These are phyloP conservation scores for Aspergillus arachidicola DNA, from an alignment of 2,329 filamentous ascomycete genomes.

Conservation along the genomic window DNA sequence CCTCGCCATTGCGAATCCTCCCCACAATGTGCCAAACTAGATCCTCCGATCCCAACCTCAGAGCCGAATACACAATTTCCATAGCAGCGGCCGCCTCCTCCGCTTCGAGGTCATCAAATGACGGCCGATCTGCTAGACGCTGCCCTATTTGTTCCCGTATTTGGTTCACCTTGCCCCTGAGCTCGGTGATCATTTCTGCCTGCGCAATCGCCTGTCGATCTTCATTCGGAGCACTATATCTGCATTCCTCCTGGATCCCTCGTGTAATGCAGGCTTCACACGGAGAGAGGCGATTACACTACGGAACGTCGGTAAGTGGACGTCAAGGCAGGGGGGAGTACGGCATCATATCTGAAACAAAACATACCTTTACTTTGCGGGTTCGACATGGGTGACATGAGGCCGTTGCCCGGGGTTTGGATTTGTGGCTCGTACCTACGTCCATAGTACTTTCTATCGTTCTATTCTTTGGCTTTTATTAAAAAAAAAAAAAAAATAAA, in stretches of 20 bases:
- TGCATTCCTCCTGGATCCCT: slow-evolving; percentile 16
- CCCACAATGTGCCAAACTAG: slow-evolving; percentile 12
- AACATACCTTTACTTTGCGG: slow-evolving; percentile 21
- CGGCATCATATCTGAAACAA: background rate
- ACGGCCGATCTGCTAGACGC: background rate
- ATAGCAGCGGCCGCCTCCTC: slow-evolving; percentile 10
- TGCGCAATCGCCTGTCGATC: slow-evolving; percentile 23
- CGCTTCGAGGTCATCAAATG: background rate
- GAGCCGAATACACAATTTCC: slow-evolving; percentile 16
- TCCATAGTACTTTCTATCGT: background rate
- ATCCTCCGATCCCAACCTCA: slow-evolving; percentile 13
- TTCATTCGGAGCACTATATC: slow-evolving; percentile 15
- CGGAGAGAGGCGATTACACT: slow-evolving; percentile 23
- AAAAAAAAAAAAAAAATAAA: too few species aligned
- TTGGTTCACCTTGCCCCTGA: slow-evolving; percentile 12
- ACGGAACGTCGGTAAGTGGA: background rate
- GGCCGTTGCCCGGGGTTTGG: slow-evolving; percentile 21
- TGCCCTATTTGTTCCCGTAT: slow-evolving; percentile 12
- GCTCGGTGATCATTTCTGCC: slow-evolving; percentile 19
- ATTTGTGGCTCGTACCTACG: slow-evolving; percentile 1
- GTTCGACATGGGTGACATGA: slow-evolving; percentile 19
- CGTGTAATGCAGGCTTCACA: slow-evolving; percentile 22
- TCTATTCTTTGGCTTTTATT: background rate
- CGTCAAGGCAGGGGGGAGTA: background rate
- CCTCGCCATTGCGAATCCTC: slow-evolving; percentile 14